Evolutionary conservation across 352 stramenopile genomes (phyloP).

Genomic region (Pythium rishiriense): DNA sequence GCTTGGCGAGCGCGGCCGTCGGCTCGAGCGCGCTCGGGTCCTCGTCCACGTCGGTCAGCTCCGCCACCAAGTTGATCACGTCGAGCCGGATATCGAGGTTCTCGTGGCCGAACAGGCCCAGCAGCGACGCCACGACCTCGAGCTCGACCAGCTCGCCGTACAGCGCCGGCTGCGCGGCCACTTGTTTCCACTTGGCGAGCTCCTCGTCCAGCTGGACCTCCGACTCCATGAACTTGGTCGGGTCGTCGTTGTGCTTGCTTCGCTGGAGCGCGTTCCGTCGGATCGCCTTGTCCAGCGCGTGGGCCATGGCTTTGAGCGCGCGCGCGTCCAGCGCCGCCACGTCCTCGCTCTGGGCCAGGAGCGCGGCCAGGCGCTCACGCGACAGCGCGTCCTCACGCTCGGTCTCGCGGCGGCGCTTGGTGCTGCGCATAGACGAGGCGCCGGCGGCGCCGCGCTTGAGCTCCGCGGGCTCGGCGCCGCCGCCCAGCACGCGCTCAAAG

Average conservation of each 20-base stretch:
- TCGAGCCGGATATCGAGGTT: conserved; percentile 59
- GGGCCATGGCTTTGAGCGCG: conserved; percentile 37
- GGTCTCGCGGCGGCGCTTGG: conserved; percentile 9
- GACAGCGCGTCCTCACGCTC: conserved; percentile 14
- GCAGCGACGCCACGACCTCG: conserved; percentile 45
- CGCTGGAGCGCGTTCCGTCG: conserved; percentile 58
- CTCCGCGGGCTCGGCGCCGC: conserved; percentile 9
- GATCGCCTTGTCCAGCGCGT: conserved; percentile 60
- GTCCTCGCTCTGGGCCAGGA: conserved; percentile 47
- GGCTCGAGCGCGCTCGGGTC: conserved; percentile 41
- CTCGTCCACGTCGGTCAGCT: conserved; percentile 48
- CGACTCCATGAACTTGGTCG: conserved; percentile 68
- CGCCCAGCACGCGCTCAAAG: conserved; percentile 57
- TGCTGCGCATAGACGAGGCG: neutral
- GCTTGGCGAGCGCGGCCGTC: conserved; percentile 35
- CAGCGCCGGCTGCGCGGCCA: conserved; percentile 55
- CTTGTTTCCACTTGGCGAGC: conserved; percentile 37
- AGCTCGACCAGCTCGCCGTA: conserved; percentile 42
- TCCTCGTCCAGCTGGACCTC: conserved; percentile 54
- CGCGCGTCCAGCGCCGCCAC: conserved; percentile 64
- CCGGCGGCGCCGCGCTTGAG: conserved; percentile 8
- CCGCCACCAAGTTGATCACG: conserved; percentile 41
- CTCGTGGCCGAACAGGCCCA: conserved; percentile 64
- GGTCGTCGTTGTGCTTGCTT: conserved; percentile 61
- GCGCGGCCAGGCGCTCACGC: conserved; percentile 39